These are phyloP conservation scores for Coprinopsis cinerea DNA, from an alignment of 768 basidiomycete species.

Conservation along the genomic window DNA sequence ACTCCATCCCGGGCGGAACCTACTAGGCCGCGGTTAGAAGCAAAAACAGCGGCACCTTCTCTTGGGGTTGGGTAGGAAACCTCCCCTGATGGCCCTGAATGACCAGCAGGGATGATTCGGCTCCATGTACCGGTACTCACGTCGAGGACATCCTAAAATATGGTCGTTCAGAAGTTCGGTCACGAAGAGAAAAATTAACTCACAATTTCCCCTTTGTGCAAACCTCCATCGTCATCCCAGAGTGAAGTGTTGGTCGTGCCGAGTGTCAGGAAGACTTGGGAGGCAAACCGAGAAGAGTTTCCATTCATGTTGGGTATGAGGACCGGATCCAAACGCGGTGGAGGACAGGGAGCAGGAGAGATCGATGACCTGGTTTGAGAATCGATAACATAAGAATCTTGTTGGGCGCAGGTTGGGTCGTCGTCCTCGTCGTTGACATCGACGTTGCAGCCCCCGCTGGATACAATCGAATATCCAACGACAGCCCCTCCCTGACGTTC, in stretches of 20 bases:
- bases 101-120: conserved; percentile 68
- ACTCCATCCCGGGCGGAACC: conserved; percentile 42
- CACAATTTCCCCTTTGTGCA: conserved; percentile 70
- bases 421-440: conserved; percentile 22
- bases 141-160: conserved; percentile 53
- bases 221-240: conserved; percentile 63
- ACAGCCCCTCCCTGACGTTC: conserved; percentile 56
- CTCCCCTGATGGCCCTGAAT: conserved; percentile 50
- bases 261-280: conserved; percentile 65
- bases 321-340: conserved; percentile 55
- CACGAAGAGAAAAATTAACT: conserved; percentile 18
- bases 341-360: conserved; percentile 49
- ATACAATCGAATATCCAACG: conserved; percentile 44
- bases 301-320: conserved; percentile 56
- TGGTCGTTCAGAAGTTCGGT: conserved; percentile 7
- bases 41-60: conserved; percentile 62
- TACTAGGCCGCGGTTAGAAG: conserved; percentile 49
- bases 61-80: conserved; percentile 59
- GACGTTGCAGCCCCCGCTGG: conserved; percentile 57
- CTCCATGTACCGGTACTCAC: conserved; percentile 60
- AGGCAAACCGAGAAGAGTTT: conserved; percentile 48
- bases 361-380: conserved; percentile 28
- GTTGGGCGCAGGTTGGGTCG: conserved; percentile 49
- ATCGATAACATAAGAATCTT: conserved; percentile 54
- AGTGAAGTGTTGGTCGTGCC: conserved; percentile 57